phyloP scores from a whole-genome alignment of 2,329 filamentous ascomycete genomes.

The Xylaria hypoxylon region DNA sequence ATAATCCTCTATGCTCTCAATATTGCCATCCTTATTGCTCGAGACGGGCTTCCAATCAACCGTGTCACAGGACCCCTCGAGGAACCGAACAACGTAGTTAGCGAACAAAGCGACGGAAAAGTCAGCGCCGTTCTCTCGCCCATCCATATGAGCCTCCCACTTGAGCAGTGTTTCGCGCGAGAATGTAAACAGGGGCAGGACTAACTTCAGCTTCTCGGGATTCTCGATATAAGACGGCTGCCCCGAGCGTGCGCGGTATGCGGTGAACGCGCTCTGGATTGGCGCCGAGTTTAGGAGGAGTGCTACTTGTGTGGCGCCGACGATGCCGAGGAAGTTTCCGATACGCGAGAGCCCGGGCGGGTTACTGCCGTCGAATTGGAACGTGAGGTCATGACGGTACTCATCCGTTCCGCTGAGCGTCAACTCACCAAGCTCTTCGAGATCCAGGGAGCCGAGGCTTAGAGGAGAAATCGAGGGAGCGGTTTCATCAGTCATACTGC shows the following conservation, averaged over 20 bases:
- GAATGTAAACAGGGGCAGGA: conserved; percentile 20
- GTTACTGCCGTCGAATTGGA: conserved; percentile 5
- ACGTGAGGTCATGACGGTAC: too few relatives aligned
- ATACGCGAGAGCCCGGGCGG: not conserved
- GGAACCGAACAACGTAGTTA: conserved; percentile 17
- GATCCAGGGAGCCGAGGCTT: not conserved
- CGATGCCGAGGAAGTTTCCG: conserved; percentile 10
- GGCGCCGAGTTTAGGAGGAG: not conserved
- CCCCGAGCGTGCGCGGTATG: not conserved
- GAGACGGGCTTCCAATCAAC: conserved; percentile 19
- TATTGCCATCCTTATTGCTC: not conserved
- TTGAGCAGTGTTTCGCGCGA: conserved; percentile 11
- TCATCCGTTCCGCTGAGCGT: not conserved
- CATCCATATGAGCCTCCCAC: not conserved
- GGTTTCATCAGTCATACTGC: too few relatives aligned
- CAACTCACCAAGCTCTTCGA: not conserved
- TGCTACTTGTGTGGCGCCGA: not conserved
- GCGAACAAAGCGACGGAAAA: conserved; percentile 30
- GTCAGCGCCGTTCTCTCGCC: not conserved
- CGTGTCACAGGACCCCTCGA: not conserved
- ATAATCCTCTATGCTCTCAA: not conserved
- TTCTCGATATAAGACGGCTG: not conserved
- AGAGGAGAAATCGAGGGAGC: not conserved
- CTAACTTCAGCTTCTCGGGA: not conserved
- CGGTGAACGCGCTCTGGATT: conserved; percentile 9